A percentile compares a stretch with the other conserved stretches of the same genome.
Conservation (phyloP, 129 eudicot species). For the Flaveria brownii region DNA sequence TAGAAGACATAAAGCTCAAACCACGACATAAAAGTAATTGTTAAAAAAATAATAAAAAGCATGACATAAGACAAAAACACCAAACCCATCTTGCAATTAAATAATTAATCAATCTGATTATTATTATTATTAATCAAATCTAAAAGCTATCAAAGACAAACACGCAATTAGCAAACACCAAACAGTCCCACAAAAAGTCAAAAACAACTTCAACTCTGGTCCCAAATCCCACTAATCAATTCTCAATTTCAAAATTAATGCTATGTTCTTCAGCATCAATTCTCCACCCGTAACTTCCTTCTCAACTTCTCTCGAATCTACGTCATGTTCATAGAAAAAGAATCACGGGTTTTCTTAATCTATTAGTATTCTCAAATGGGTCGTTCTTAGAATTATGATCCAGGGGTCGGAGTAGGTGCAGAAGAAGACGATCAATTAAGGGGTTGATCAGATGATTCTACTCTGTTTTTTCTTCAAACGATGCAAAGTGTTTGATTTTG, state of each 20-base stretch:
- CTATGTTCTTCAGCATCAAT: slow-evolving; percentile 9
- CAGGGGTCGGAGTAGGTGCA: slow-evolving; percentile 9
- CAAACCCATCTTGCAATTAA: neutral
- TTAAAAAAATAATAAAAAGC: neutral
- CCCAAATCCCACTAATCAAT: slow-evolving; percentile 14
- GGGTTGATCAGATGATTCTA: no score
- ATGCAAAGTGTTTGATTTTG: no score
- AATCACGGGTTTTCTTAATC: slow-evolving; percentile 17
- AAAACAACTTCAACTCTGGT: slow-evolving; percentile 2
- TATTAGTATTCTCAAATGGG: slow-evolving; percentile 1
- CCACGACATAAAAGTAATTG: neutral
- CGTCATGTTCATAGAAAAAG: slow-evolving; percentile 4
- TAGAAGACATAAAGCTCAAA: neutral
- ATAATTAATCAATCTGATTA: slow-evolving; percentile 6
- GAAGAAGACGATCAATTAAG: neutral
- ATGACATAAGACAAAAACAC: slow-evolving; percentile 34
- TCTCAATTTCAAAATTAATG: slow-evolving; percentile 7
- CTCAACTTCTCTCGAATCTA: neutral
- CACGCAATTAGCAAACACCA: slow-evolving; percentile 26
- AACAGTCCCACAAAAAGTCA: slow-evolving; percentile 11
- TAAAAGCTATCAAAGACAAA: slow-evolving; percentile 26
- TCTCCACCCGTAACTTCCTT: neutral
- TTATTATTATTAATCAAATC: slow-evolving; percentile 10
- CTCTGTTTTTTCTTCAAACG: no score
- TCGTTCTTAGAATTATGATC: slow-evolving; percentile 1